phyloP scores from a whole-genome alignment of 371 early-diverging fungal species.

The Mucor ambiguus region DNA sequence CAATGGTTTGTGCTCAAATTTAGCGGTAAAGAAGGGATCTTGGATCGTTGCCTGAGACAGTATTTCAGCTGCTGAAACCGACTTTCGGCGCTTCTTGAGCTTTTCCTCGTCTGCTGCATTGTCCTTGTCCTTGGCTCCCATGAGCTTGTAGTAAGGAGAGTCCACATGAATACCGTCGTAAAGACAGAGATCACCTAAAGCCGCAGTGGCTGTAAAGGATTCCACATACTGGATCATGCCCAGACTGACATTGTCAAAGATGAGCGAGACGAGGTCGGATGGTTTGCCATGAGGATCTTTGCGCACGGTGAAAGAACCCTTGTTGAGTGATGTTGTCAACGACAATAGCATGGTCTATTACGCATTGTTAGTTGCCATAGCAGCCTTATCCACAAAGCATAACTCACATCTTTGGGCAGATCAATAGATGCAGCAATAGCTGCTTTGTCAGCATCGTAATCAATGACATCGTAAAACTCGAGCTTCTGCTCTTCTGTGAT shows the following conservation, averaged over 20 bases:
- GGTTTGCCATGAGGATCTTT: slow-evolving; percentile 64
- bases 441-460: slow-evolving; percentile 85
- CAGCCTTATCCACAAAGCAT: background rate
- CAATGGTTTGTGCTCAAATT: slow-evolving; percentile 86
- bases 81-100: slow-evolving; percentile 14
- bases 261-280: slow-evolving; percentile 61
- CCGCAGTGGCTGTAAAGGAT: slow-evolving; percentile 70
- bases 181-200: slow-evolving; percentile 78
- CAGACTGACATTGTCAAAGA: slow-evolving; percentile 67
- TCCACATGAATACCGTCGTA: slow-evolving; percentile 79
- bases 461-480: slow-evolving; percentile 93
- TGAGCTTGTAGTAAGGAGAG: slow-evolving; percentile 80
- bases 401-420: slow-evolving; percentile 75
- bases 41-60: slow-evolving; percentile 17
- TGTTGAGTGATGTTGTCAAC: slow-evolving; percentile 72
- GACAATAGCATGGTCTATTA: slow-evolving; percentile 64
- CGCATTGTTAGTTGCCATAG: background rate
- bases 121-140: slow-evolving; percentile 77
- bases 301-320: slow-evolving; percentile 85
- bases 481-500: slow-evolving; percentile 80
- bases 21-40: slow-evolving; percentile 83
- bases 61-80: slow-evolving; percentile 26
- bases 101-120: slow-evolving; percentile 1
- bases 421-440: slow-evolving; percentile 65
- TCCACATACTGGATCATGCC: slow-evolving; percentile 65